phyloP scores from a whole-genome alignment of 176 grass and related monocot genomes.

The Carex littledalei region DNA sequence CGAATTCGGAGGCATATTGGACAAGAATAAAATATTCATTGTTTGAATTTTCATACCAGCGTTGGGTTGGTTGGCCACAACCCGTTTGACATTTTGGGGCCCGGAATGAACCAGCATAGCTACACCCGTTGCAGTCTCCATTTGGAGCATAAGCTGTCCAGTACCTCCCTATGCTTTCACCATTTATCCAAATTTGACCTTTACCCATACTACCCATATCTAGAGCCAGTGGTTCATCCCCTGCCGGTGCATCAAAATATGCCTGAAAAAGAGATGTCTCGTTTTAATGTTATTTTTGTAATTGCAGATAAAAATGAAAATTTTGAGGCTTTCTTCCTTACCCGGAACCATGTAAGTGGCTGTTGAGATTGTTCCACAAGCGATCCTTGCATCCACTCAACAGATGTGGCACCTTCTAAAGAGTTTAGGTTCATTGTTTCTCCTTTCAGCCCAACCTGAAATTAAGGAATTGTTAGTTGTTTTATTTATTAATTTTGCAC shows the following conservation, averaged over 20 bases:
- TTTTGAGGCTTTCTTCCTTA: conserved; percentile 24
- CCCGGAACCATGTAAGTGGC: conserved; percentile 90
- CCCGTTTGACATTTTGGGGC: conserved; percentile 71
- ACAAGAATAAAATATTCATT: background rate
- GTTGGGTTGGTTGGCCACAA: conserved; percentile 78
- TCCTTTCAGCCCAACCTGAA: conserved; percentile 90
- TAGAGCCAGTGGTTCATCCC: conserved; percentile 81
- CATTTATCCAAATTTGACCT: conserved; percentile 97
- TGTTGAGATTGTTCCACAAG: conserved; percentile 64
- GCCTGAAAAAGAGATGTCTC: conserved; percentile 35
- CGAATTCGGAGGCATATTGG: background rate
- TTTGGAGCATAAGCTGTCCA: conserved; percentile 56
- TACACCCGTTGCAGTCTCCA: conserved; percentile 66
- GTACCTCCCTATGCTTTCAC: conserved; percentile 91
- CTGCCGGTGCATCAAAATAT: conserved; percentile 78
- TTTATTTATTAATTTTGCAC: background rate
- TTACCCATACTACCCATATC: conserved; percentile 99
- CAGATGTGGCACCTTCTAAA: conserved; percentile 66
- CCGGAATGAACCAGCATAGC: conserved; percentile 65
- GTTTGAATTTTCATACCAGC: conserved; percentile 57
- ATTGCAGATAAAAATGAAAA: conserved; percentile 9
- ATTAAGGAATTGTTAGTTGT: background rate
- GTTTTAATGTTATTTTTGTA: background rate
- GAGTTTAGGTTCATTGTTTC: conserved; percentile 98
- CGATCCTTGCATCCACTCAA: conserved; percentile 95